phyloP scores from a whole-genome alignment of 2,329 filamentous ascomycete genomes.

The Botrytis cinerea region DNA sequence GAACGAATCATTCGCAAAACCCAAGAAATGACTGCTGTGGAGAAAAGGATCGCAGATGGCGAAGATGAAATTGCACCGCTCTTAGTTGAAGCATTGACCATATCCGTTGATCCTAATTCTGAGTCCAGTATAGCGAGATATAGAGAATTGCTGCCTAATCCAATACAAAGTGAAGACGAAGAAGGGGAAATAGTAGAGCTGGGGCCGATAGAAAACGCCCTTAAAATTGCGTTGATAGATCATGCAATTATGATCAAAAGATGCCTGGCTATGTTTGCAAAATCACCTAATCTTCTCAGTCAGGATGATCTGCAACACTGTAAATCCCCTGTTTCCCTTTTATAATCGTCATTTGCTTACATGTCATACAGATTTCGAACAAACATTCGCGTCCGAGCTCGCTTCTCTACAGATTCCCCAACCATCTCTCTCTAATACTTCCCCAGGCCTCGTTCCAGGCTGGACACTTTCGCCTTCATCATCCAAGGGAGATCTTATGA shows the following conservation, averaged over 20 bases:
- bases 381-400: conserved; percentile 66
- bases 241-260: conserved; percentile 87
- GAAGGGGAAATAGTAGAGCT: conserved; percentile 53
- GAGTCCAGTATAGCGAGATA: conserved; percentile 80
- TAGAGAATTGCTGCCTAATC: conserved; percentile 67
- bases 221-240: conserved; percentile 83
- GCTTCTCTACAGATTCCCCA: conserved; percentile 59
- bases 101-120: conserved; percentile 72
- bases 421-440: conserved; percentile 43
- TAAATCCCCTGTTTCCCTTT: conserved; percentile 47
- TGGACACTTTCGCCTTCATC: conserved; percentile 34
- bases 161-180: conserved; percentile 42
- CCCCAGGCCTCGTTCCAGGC: conserved; percentile 45
- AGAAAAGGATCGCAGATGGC: conserved; percentile 71
- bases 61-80: conserved; percentile 69
- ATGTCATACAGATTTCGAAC: conserved; percentile 55
- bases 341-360: conserved; percentile 27
- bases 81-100: conserved; percentile 73
- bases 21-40: conserved; percentile 74
- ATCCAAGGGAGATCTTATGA: conserved; percentile 25
- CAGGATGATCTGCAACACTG: conserved; percentile 64
- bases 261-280: conserved; percentile 70
- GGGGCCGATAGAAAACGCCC: conserved; percentile 69
- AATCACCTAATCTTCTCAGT: conserved; percentile 56
- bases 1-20: conserved; percentile 92